A percentile compares a stretch with the other conserved stretches of the same genome.
Evolutionary conservation across 345 rosid genomes (phyloP).

Genomic region (Turnera subulata): DNA sequence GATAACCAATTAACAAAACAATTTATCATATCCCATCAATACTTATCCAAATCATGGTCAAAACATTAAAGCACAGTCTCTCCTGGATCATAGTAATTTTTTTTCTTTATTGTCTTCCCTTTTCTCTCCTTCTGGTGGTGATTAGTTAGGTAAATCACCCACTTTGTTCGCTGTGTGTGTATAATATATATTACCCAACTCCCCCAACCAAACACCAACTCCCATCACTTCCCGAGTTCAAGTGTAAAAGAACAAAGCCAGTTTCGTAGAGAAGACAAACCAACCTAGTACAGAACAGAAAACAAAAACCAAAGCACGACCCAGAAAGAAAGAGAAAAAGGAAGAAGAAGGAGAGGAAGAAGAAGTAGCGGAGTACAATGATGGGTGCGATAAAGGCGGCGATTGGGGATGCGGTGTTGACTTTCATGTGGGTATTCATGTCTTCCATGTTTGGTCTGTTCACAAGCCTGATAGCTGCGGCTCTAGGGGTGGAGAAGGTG

Average conservation of each 20-base stretch:
- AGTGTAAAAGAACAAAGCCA: too few species aligned
- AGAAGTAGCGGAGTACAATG: constrained; percentile 14
- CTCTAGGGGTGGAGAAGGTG: constrained; percentile 43
- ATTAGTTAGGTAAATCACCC: constrained; percentile 7
- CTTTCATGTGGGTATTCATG: constrained; percentile 69
- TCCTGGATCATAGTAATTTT: too few species aligned
- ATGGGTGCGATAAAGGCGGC: constrained; percentile 72
- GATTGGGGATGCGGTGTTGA: constrained; percentile 54
- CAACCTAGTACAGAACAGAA: too few species aligned
- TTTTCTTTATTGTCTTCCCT: background rate
- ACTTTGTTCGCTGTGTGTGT: too few species aligned
- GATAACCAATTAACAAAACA: too few species aligned
- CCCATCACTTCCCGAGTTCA: background rate
- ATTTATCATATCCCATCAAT: too few species aligned
- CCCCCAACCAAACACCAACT: background rate
- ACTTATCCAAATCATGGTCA: too few species aligned
- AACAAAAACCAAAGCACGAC: background rate
- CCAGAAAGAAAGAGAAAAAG: background rate
- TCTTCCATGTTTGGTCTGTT: constrained; percentile 61
- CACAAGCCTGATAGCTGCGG: constrained; percentile 45
- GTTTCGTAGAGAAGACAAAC: too few species aligned
- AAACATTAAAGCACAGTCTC: too few species aligned
- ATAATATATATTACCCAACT: too few species aligned
- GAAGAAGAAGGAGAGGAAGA: background rate
- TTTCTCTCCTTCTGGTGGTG: background rate